Evolutionary conservation across 2,329 filamentous ascomycete species (phyloP), one percentile per base, ranked within the genome.

Genomic region (Paracoccidioides lutzii): DNA sequence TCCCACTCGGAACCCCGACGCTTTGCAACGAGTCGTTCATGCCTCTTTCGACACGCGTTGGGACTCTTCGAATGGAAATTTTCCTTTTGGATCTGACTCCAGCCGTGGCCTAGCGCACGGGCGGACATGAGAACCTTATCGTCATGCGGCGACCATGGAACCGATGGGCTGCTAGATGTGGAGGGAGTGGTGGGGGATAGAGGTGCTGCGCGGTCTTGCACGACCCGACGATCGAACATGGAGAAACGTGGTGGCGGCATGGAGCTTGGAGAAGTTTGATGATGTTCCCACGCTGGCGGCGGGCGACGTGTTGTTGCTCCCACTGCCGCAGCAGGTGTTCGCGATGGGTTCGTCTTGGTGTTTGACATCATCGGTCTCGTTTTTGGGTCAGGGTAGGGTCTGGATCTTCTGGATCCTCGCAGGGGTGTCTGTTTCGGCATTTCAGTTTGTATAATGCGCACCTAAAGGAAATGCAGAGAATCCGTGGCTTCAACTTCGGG

Each of bases 41-140:
- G 88, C 55, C 89, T 82, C 74, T 95, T 95, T 60, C 89, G 87
- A 72, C 89, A 95, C 15, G 90, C 90, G 68, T 93, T 93, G 57
- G 85, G 72, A 10, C 78, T 78, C 75, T 95, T 95, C 67, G 73
- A 77, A 0, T 84, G 85, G 68, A 95, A 95, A 71, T 88, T 82
- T 59, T 78, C 81, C 59, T 78, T 77, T 63, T 89, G 84, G 66
- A 94, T 93, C 63, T 88, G 84, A 54, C 81, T 80, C 89, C 89
- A 95, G 71, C 90, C 91, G 67, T 90, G 78, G 30, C 87, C 86
- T 64, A 84, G 81, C 50, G 84, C 81, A 54, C 89, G 81, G 14
- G 88, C 87, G 45, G 76, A 73, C 59, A 91, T 76, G 45, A 95
- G 79, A 41, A 81, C 81, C 63, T 85, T 79, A 69, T 95, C 89